Conservation (phyloP, 371 early-diverging fungal genomes). For the Neoconidiobolus thromboides region DNA sequence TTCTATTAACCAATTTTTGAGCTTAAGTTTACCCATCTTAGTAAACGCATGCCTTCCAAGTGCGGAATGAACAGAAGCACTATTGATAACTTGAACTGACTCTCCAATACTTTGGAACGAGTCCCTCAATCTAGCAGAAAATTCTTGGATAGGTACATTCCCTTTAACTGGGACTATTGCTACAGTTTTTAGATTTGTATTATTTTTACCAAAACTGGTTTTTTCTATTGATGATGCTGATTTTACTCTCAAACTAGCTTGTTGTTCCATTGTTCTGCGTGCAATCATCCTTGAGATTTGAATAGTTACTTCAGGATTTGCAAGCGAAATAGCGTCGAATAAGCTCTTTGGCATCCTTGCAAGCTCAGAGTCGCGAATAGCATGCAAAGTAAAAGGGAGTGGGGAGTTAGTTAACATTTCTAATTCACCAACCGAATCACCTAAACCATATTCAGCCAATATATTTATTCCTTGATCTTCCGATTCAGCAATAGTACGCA, state of each 20-base stretch:
- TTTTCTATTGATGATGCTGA: slow-evolving; percentile 8
- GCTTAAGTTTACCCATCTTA: slow-evolving; percentile 73
- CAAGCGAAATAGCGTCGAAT: slow-evolving; percentile 71
- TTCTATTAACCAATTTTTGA: slow-evolving; percentile 79
- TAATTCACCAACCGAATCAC: slow-evolving; percentile 86
- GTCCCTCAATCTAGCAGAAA: slow-evolving; percentile 58
- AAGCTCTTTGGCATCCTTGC: slow-evolving; percentile 89
- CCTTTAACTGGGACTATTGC: slow-evolving; percentile 74
- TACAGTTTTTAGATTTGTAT: slow-evolving; percentile 80
- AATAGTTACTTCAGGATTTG: slow-evolving; percentile 80
- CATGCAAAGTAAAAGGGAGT: slow-evolving; percentile 79
- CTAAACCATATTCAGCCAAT: slow-evolving; percentile 81
- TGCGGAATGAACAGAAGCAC: slow-evolving; percentile 50
- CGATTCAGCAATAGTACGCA: slow-evolving; percentile 59
- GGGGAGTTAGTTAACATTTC: slow-evolving; percentile 71
- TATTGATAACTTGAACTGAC: slow-evolving; percentile 53
- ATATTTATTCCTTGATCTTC: slow-evolving; percentile 51
- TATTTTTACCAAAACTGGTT: slow-evolving; percentile 39
- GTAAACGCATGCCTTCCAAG: slow-evolving; percentile 87
- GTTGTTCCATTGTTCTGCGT: slow-evolving; percentile 30
- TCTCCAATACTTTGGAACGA: slow-evolving; percentile 60
- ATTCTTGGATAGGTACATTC: slow-evolving; percentile 68
- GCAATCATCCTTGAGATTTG: slow-evolving; percentile 84
- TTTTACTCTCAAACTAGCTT: slow-evolving; percentile 9
- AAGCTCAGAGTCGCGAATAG: slow-evolving; percentile 91